These are phyloP conservation scores for Cinnamomum micranthum DNA, from an alignment of 164 flowering plant genomes.

Conservation along the genomic window DNA sequence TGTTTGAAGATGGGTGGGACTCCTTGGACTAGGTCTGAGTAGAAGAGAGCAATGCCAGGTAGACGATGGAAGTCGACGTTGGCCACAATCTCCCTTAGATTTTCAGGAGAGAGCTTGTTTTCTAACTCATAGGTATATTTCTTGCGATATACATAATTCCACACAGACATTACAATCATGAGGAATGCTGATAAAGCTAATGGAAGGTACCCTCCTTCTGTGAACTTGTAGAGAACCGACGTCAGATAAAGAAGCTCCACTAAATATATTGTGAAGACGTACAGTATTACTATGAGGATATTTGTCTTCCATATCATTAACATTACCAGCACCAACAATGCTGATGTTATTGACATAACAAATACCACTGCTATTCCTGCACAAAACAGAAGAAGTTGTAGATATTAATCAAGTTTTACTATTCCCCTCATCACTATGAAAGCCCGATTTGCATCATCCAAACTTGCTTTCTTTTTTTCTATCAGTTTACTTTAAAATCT, in stretches of 20 bases:
- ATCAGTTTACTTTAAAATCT: no score
- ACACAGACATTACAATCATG: constrained; percentile 48
- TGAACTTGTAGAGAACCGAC: constrained; percentile 72
- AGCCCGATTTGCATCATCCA: no score
- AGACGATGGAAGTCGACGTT: constrained; percentile 30
- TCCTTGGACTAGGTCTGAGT: constrained; percentile 80
- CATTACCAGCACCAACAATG: constrained; percentile 62
- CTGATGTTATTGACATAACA: constrained; percentile 51
- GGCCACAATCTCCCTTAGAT: constrained; percentile 27
- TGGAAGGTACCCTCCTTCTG: constrained; percentile 75
- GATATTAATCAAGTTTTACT: background rate
- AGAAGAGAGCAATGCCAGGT: constrained; percentile 67
- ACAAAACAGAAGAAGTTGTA: background rate
- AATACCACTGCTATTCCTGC: constrained; percentile 63
- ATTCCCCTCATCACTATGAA: no score
- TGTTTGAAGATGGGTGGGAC: constrained; percentile 79
- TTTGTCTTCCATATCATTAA: constrained; percentile 76
- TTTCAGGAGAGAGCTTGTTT: constrained; percentile 51
- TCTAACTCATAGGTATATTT: constrained; percentile 65
- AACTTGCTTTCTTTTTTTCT: no score
- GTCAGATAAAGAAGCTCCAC: constrained; percentile 49
- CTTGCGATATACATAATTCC: constrained; percentile 33
- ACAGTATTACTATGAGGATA: constrained; percentile 37
- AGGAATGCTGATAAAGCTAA: constrained; percentile 49
- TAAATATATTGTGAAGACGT: constrained; percentile 36